Base-by-base conservation (phyloP, 2,329 filamentous ascomycete species). In the Fusarium heterosporum region DNA sequence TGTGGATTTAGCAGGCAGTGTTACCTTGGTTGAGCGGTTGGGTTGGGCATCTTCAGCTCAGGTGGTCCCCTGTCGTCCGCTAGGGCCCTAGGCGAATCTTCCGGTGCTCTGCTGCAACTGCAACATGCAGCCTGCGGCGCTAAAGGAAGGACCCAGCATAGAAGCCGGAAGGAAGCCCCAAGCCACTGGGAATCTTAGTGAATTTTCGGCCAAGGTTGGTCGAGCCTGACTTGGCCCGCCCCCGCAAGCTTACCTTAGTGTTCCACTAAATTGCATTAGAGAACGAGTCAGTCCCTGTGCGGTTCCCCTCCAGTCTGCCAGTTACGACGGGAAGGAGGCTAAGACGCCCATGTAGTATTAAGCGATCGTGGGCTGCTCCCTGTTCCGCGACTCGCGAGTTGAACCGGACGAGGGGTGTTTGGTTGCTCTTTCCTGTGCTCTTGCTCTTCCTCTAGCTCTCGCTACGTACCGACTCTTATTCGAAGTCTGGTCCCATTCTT, bases 181-280 rank as follows among this genome's bases (percentile, higher is more conserved):
- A 36, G 62, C 34, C 51, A 63, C 43, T 48, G 45, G 30, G 30
- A 34, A 25, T 61, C 30, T 38, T 62, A 57, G 45, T 49, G 53
- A 26, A 36, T 16, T 22, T 40, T 43, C 52, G 45, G 42, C 58
- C 62, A 66, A 49, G 56, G 47, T 67, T 48, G 54, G 63, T 47
- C 47, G 34, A 62, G 56, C 59, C 59, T 39, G 47, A 57, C 53
- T 69, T 72, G 69, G 71, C 65, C 71, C 71, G 62, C 71, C 71
- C 71, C 71, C 71, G 71, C 71, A 73, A 72, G 69, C 64, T 72
- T 52, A 43, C 59, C 58, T 62, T 61, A 41, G 57, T 41, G 45
- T 26, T 58, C 70, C 71, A 71, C 71, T 54, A 30, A 53, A 54
- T 56, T 54, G 58, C 65, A 53, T 60, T 52, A 52, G 51, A 40